Conservation (phyloP, 257 asterid species). For the Echites panduratus region DNA sequence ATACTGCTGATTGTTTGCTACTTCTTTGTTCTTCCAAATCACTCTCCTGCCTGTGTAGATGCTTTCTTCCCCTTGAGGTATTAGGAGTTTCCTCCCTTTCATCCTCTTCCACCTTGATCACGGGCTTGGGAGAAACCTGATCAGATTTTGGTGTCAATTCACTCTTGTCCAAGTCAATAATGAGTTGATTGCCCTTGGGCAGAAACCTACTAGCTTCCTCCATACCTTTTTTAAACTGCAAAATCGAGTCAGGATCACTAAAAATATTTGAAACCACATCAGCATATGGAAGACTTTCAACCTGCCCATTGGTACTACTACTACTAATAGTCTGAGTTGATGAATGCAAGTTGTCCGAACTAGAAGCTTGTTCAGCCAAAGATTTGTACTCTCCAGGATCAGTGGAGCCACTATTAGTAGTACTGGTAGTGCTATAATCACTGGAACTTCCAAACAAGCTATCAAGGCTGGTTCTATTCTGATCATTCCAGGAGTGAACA, state of each 20-base stretch:
- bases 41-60: slow-evolving; percentile 51
- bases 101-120: slow-evolving; percentile 50
- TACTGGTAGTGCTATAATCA: slow-evolving; percentile 41
- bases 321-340: slow-evolving; percentile 18
- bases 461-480: slow-evolving; percentile 56
- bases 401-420: slow-evolving; percentile 33
- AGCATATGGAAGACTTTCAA: slow-evolving; percentile 25
- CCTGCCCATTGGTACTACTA: slow-evolving; percentile 25
- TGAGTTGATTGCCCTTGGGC: slow-evolving; percentile 51
- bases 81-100: slow-evolving; percentile 31
- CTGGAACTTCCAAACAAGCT: slow-evolving; percentile 44
- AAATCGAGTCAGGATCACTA: slow-evolving; percentile 56
- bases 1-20: slow-evolving; percentile 72
- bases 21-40: slow-evolving; percentile 63
- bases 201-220: slow-evolving; percentile 91
- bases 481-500: slow-evolving; percentile 34
- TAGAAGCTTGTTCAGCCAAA: slow-evolving; percentile 25
- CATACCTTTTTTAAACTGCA: slow-evolving; percentile 85
- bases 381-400: slow-evolving; percentile 45
- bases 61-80: slow-evolving; percentile 63
- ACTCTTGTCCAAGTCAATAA: slow-evolving; percentile 72
- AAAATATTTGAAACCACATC: slow-evolving; percentile 41
- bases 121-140: slow-evolving; percentile 27
- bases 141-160: slow-evolving; percentile 60
- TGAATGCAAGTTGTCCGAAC: slow-evolving; percentile 32